Evolutionary conservation across 371 early-diverging fungal species (phyloP).

Genomic region (Lichtheimia hyalospora): DNA sequence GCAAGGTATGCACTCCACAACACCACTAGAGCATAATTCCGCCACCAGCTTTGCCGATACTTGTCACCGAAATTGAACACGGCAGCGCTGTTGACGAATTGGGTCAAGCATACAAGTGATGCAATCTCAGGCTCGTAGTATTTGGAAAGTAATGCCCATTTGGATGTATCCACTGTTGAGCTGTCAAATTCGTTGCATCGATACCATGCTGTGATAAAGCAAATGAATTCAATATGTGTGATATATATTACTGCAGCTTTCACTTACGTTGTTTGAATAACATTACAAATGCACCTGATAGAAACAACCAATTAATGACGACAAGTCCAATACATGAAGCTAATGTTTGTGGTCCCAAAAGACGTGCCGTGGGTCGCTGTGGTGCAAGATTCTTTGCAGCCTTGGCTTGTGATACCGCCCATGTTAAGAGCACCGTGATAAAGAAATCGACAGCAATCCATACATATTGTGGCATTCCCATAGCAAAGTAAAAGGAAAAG

Average conservation of each 20-base stretch:
- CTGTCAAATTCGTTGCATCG: slow-evolving; percentile 73
- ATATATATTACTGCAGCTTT: background rate
- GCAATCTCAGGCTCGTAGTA: slow-evolving; percentile 70
- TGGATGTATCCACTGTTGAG: slow-evolving; percentile 53
- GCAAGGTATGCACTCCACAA: slow-evolving; percentile 54
- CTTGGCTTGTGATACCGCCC: slow-evolving; percentile 64
- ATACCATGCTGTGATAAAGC: slow-evolving; percentile 53
- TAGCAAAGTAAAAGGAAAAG: slow-evolving; percentile 55
- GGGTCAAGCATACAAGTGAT: slow-evolving; percentile 57
- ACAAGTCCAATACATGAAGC: slow-evolving; percentile 65
- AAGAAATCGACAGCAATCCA: slow-evolving; percentile 61
- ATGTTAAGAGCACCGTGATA: slow-evolving; percentile 37
- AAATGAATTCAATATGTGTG: background rate
- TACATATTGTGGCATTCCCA: slow-evolving; percentile 57
- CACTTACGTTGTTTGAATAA: slow-evolving; percentile 46
- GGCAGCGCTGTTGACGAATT: slow-evolving; percentile 61
- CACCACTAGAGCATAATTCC: slow-evolving; percentile 58
- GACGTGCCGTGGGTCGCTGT: slow-evolving; percentile 74
- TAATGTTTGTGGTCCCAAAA: slow-evolving; percentile 72
- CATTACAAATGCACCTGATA: slow-evolving; percentile 48
- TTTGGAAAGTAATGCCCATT: slow-evolving; percentile 82
- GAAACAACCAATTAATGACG: slow-evolving; percentile 64
- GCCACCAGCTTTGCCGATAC: slow-evolving; percentile 60
- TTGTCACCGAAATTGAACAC: slow-evolving; percentile 66
- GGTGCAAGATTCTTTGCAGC: slow-evolving; percentile 54